These are phyloP conservation scores for Aspergillus steynii DNA, from an alignment of 495 filamentous ascomycete genomes.

Conservation along the genomic window DNA sequence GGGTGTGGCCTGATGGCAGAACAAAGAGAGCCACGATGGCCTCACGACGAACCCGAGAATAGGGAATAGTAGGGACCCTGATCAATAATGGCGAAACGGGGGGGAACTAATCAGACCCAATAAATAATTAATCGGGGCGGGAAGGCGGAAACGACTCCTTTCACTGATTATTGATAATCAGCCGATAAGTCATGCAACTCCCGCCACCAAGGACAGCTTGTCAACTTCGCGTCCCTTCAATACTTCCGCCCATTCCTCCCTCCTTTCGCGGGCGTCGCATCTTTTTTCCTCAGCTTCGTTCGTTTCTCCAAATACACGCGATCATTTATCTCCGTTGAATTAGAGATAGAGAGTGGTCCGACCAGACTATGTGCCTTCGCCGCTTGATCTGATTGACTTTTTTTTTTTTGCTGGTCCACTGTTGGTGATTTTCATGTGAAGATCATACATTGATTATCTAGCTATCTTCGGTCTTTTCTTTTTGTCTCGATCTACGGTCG, in stretches of 20 bases:
- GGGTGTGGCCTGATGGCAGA: not conserved
- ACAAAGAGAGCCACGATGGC: not conserved
- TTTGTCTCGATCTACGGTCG: not conserved
- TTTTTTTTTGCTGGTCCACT: conserved; percentile 10
- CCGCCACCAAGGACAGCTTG: conserved; percentile 36
- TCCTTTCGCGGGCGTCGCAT: conserved; percentile 2
- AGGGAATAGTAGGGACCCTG: not conserved
- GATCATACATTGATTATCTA: not conserved
- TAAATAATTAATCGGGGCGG: not conserved
- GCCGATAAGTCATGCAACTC: conserved; percentile 17
- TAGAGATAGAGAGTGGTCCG: not conserved
- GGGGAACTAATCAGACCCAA: no score
- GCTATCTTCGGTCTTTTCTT: not conserved
- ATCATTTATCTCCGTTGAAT: not conserved
- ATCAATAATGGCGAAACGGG: not conserved
- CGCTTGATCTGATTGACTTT: not conserved
- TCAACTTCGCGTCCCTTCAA: conserved; percentile 29
- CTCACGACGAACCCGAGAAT: not conserved
- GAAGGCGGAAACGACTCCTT: not conserved
- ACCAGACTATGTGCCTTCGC: conserved; percentile 1
- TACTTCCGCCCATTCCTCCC: conserved; percentile 8
- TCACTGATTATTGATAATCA: conserved; percentile 15
- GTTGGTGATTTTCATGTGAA: conserved; percentile 19
- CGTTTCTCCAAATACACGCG: conserved; percentile 2
- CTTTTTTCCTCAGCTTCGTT: not conserved